A percentile compares a stretch with the other conserved stretches of the same genome.
These are phyloP conservation scores for Exophiala lecanii-corni DNA, from an alignment of 2,329 filamentous ascomycete genomes.

Conservation along the genomic window DNA sequence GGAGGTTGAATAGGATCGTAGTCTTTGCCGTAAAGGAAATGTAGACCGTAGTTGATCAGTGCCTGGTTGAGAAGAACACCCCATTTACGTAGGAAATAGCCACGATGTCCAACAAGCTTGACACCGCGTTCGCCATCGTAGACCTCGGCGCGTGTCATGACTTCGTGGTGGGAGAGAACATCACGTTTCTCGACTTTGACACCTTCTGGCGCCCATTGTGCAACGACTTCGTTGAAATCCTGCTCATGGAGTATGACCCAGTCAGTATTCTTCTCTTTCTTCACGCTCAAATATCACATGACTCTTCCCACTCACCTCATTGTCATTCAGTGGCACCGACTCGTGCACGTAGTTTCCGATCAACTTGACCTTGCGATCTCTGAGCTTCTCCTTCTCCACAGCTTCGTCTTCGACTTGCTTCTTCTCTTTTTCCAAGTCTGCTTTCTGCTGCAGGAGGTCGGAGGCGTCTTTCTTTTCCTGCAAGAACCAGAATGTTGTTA, in stretches of 20 bases:
- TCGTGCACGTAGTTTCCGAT: constrained; percentile 92
- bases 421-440: constrained; percentile 73
- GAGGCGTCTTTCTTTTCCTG: constrained; percentile 81
- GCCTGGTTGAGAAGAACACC: constrained; percentile 90
- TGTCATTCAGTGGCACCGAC: constrained; percentile 75
- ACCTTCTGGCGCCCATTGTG: constrained; percentile 76
- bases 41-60: constrained; percentile 88
- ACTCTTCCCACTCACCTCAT: constrained; percentile 60
- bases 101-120: constrained; percentile 90
- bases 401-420: constrained; percentile 72
- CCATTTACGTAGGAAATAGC: constrained; percentile 86
- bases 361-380: constrained; percentile 73
- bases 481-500: too few species aligned
- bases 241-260: constrained; percentile 31
- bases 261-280: neutral
- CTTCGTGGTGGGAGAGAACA: constrained; percentile 87
- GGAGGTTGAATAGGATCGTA: constrained; percentile 82
- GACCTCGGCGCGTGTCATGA: constrained; percentile 79
- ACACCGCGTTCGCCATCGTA: constrained; percentile 90
- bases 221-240: constrained; percentile 75
- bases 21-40: constrained; percentile 76
- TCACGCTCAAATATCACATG: neutral
- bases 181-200: constrained; percentile 69
- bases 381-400: constrained; percentile 65
- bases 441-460: constrained; percentile 74